These are phyloP conservation scores for Blastocystis sp. DNA, from an alignment of 352 stramenopile species.

Conservation along the genomic window DNA sequence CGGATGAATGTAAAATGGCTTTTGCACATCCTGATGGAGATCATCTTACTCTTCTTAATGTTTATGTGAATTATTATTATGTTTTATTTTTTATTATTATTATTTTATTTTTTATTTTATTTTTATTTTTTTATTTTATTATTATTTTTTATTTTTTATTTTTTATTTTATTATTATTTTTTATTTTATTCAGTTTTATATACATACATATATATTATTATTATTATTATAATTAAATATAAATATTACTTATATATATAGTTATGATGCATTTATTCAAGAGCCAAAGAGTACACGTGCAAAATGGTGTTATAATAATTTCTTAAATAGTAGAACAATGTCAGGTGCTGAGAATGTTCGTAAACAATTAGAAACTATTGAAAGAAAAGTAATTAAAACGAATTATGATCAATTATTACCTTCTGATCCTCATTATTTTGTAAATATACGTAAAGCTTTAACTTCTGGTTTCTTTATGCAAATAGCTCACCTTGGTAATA, in stretches of 20 bases:
- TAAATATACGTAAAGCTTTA: slow-evolving; percentile 71
- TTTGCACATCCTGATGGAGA: slow-evolving; percentile 52
- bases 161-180: too few species aligned
- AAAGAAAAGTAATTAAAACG: slow-evolving; percentile 51
- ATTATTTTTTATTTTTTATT: too few species aligned
- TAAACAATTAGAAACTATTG: slow-evolving; percentile 67
- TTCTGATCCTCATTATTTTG: slow-evolving; percentile 64
- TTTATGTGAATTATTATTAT: too few species aligned
- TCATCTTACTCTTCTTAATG: slow-evolving; percentile 89
- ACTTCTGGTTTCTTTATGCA: slow-evolving; percentile 92
- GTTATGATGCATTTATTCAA: slow-evolving; percentile 2
- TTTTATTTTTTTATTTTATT: too few species aligned
- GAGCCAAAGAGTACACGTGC: neutral
- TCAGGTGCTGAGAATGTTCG: slow-evolving; percentile 74
- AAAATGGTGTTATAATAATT: slow-evolving; percentile 95
- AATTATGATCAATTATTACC: neutral
- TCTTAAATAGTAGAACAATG: slow-evolving; percentile 71
- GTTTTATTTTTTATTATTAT: too few species aligned
- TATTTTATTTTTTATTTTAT: too few species aligned
- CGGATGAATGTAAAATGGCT: slow-evolving; percentile 79
- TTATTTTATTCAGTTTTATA: too few species aligned
- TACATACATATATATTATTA: too few species aligned
- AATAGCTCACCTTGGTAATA: slow-evolving; percentile 65
- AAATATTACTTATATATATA: too few species aligned
- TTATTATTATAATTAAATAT: too few species aligned